Conservation (phyloP, 768 basidiomycete species). For the Kwoniella sp. region DNA sequence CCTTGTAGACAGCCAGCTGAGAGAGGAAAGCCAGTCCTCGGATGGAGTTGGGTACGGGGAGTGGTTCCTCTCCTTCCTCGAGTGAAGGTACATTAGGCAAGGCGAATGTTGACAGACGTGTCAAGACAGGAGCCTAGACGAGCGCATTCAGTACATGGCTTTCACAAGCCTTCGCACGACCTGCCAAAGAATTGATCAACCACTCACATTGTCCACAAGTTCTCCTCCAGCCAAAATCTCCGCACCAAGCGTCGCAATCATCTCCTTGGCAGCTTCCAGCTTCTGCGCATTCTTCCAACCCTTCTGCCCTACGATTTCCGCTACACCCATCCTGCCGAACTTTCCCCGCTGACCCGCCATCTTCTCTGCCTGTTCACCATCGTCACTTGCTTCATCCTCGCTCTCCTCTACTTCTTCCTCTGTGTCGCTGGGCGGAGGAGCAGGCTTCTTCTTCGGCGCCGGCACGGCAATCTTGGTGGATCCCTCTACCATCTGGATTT, state of each 20-base stretch:
- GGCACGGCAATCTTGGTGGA: slow-evolving; percentile 42
- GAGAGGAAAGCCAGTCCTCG: slow-evolving; percentile 84
- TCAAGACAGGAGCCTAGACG: slow-evolving; percentile 73
- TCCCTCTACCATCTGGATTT: slow-evolving; percentile 56
- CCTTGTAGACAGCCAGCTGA: slow-evolving; percentile 89
- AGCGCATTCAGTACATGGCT: background rate
- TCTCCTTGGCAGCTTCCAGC: slow-evolving; percentile 79
- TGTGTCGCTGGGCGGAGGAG: slow-evolving; percentile 13
- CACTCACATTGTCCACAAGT: slow-evolving; percentile 67
- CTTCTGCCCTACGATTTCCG: slow-evolving; percentile 40
- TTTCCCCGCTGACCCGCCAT: slow-evolving; percentile 43
- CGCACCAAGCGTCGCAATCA: slow-evolving; percentile 87
- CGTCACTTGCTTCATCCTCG: slow-evolving; percentile 36
- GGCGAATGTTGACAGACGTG: slow-evolving; percentile 85
- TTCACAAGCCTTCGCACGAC: background rate
- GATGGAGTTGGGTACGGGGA: slow-evolving; percentile 74
- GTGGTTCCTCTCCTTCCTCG: slow-evolving; percentile 53
- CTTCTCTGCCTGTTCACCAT: slow-evolving; percentile 33
- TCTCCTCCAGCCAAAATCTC: slow-evolving; percentile 93
- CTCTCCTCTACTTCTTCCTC: slow-evolving; percentile 32
- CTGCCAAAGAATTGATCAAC: background rate
- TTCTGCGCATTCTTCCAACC: slow-evolving; percentile 52
- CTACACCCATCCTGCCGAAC: slow-evolving; percentile 47
- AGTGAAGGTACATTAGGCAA: slow-evolving; percentile 67
- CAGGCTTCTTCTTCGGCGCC: slow-evolving; percentile 28